A percentile compares a stretch with the other conserved stretches of the same genome.
Evolutionary conservation across 345 rosid species (phyloP).

Genomic region (Pugionium cornutum): DNA sequence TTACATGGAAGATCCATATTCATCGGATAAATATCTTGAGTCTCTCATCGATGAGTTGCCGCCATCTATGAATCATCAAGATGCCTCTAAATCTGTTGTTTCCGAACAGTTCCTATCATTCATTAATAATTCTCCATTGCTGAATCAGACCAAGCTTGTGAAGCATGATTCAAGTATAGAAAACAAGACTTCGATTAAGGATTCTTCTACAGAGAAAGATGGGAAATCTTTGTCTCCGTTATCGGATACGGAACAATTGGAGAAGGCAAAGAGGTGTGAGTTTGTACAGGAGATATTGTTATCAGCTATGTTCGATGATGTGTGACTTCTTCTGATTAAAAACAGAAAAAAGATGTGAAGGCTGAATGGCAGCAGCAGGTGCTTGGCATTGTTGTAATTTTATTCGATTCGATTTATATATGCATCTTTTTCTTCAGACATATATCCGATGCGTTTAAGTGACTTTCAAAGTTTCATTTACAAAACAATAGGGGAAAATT

Average conservation of each 20-base stretch:
- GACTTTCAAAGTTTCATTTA: too few relatives aligned
- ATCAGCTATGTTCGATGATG: constrained; percentile 58
- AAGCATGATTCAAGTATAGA: constrained; percentile 29
- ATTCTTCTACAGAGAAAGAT: background rate
- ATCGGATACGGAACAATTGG: constrained; percentile 23
- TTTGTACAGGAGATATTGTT: constrained; percentile 66
- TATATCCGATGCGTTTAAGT: background rate
- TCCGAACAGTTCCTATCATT: constrained; percentile 32
- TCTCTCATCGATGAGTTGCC: constrained; percentile 21
- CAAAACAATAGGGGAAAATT: too few relatives aligned
- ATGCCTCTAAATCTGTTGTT: constrained; percentile 18
- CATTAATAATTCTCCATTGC: constrained; percentile 28
- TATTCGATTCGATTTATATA: constrained; percentile 17
- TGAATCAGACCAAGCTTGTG: constrained; percentile 26
- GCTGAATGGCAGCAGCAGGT: constrained; percentile 12
- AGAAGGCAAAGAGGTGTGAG: constrained; percentile 61
- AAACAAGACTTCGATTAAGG: background rate
- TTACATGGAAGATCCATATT: constrained; percentile 34
- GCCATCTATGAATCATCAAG: constrained; percentile 18
- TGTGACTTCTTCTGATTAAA: constrained; percentile 27
- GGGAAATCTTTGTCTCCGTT: background rate
- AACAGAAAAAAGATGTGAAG: constrained; percentile 4
- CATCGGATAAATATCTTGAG: constrained; percentile 29
- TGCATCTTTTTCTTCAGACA: constrained; percentile 23
- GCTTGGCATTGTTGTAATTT: constrained; percentile 30